These are phyloP conservation scores for Hippophae gyantsensis DNA, from an alignment of 306 rosid species.

Conservation along the genomic window DNA sequence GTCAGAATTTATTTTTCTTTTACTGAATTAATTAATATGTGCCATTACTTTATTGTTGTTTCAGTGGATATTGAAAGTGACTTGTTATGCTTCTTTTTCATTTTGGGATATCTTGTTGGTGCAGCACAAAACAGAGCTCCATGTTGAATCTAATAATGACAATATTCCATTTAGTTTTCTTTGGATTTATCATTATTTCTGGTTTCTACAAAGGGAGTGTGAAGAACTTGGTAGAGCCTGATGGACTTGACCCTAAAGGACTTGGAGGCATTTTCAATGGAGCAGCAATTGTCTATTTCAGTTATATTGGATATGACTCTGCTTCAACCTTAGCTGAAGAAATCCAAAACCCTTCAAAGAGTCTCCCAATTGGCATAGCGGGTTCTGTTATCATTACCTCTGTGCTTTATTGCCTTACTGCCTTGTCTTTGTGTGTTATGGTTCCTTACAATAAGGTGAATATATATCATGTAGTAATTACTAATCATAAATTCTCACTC, in stretches of 20 bases:
- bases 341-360: slow-evolving; percentile 56
- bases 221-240: slow-evolving; percentile 56
- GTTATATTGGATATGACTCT: slow-evolving; percentile 90
- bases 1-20: background rate
- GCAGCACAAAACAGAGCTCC: slow-evolving; percentile 94
- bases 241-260: slow-evolving; percentile 68
- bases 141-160: slow-evolving; percentile 76
- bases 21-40: no score
- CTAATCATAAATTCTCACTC: no score
- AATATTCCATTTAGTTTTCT: slow-evolving; percentile 74
- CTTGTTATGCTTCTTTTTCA: background rate
- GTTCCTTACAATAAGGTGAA: slow-evolving; percentile 67
- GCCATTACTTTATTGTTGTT: background rate
- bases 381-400: slow-evolving; percentile 88
- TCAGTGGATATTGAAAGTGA: slow-evolving; percentile 39
- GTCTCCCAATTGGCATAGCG: slow-evolving; percentile 75
- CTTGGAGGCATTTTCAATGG: slow-evolving; percentile 71
- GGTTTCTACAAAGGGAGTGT: slow-evolving; percentile 65
- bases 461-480: background rate
- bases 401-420: slow-evolving; percentile 76
- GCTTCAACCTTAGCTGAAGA: slow-evolving; percentile 97
- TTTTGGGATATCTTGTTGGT: slow-evolving; percentile 9
- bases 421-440: slow-evolving; percentile 69
- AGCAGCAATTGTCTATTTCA: slow-evolving; percentile 83
- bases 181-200: slow-evolving; percentile 69